Base-by-base conservation (phyloP, 1,284 basidiomycete genomes). In the Apiotrichum siamense region DNA sequence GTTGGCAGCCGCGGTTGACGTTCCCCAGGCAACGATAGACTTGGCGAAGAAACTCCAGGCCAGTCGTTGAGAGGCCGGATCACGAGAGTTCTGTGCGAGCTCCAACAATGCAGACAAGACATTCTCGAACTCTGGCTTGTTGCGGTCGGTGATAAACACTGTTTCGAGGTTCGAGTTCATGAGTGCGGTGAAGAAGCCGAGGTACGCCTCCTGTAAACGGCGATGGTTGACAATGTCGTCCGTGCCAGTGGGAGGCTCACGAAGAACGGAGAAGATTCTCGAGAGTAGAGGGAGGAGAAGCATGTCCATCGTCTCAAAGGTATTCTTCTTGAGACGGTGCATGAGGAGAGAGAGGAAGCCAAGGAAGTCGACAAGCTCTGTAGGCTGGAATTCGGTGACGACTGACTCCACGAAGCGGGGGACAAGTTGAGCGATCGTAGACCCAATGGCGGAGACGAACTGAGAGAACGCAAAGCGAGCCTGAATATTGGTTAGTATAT, bases 401-500 rank as follows among this genome's bases (percentile, higher is more conserved):
- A 98, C 81, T 65, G 87, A 86, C 39, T 83, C 79, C 81, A 97
- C 97, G 46, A 99, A 74, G 42, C 66, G 62, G 2, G 71, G 69
- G 1, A 71, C 71, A 20, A 74, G 62, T 47, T 74, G 67, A 6
- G 71, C 76, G 41, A 64, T 77, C 67, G 83, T 85, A 6, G 87
- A 84, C 20, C 92, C 90, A 27, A 90, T 87, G 2, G 88, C 89
- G 15, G 86, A 87, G 50, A 97, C 81, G 59, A 98, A 90, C 41
- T 93, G 85, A 17, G 92, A 86, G 72, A 98, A 98, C 0, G 96
- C 87, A 61, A 88, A 88, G 20, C 92, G 83, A n/a, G 88, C 90
- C 41, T 43, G 41, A 26, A 18, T 23, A 29, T 43, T 32, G 91
- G 59, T n/a, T 50, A 49, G 20, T 13, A 40, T 11, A 32, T 15